Evolutionary conservation across 495 filamentous ascomycete species (phyloP).

Genomic region (Pseudotulostoma volvatum): DNA sequence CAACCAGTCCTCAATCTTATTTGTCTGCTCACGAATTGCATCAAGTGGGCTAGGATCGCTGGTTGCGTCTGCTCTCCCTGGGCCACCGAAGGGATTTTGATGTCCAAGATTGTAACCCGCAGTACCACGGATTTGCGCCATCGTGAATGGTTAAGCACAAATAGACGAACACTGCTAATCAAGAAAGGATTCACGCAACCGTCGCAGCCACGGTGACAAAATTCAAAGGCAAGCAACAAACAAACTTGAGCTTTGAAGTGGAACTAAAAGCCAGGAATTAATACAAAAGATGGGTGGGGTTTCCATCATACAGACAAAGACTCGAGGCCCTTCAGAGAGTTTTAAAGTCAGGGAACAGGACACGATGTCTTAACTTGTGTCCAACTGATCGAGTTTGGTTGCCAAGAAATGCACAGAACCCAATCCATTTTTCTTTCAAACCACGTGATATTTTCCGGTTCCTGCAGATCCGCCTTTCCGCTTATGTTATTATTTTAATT

Average conservation of each 20-base stretch:
- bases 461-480: too few relatives aligned
- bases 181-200: too few relatives aligned
- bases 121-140: constrained; percentile 94
- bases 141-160: constrained; percentile 26
- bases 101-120: constrained; percentile 87
- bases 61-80: constrained; percentile 41
- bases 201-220: too few relatives aligned
- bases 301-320: background rate
- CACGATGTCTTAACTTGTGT: background rate
- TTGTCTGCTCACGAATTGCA: constrained; percentile 82
- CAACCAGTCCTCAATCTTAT: constrained; percentile 91
- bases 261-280: background rate
- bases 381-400: background rate
- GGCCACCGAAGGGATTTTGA: constrained; percentile 54
- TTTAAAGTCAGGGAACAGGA: background rate
- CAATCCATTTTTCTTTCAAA: too few relatives aligned
- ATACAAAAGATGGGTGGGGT: background rate
- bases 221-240: background rate
- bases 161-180: too few relatives aligned
- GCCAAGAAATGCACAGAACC: background rate
- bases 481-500: too few relatives aligned
- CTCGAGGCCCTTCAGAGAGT: background rate
- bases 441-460: too few relatives aligned
- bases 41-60: constrained; percentile 79
- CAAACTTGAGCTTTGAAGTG: background rate